These are phyloP conservation scores for Lachancea mirantina DNA, from an alignment of 805 yeast genomes.

Conservation along the genomic window DNA sequence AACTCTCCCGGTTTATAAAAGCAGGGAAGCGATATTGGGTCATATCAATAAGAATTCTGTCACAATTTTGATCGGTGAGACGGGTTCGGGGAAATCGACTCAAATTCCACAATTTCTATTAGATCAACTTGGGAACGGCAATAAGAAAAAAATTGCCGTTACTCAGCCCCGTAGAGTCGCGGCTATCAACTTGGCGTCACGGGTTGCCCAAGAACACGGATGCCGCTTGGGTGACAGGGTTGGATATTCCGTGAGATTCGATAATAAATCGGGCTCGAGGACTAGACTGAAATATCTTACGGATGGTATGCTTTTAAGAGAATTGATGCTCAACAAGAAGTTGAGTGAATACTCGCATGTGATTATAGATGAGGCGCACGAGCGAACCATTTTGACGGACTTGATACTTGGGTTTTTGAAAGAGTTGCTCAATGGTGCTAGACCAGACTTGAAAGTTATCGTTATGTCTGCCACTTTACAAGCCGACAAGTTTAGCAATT, in stretches of 20 bases:
- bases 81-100: conserved; percentile 97
- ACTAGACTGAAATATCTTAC: conserved; percentile 83
- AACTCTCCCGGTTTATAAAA: conserved; percentile 69
- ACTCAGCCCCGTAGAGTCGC: conserved; percentile 98
- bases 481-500: conserved; percentile 70
- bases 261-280: conserved; percentile 50
- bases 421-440: conserved; percentile 42
- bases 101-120: conserved; percentile 92
- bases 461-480: conserved; percentile 97
- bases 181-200: conserved; percentile 84
- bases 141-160: conserved; percentile 59
- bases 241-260: conserved; percentile 91
- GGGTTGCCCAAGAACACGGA: conserved; percentile 88
- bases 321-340: conserved; percentile 66
- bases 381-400: conserved; percentile 88
- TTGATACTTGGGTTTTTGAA: conserved; percentile 83
- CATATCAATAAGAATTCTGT: conserved; percentile 54
- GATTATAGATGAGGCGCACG: conserved; percentile 95
- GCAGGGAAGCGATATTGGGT: conserved; percentile 53
- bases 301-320: conserved; percentile 95
- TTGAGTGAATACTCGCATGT: conserved; percentile 65
- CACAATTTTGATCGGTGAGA: conserved; percentile 85
- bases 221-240: conserved; percentile 70
- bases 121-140: conserved; percentile 27
- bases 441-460: conserved; percentile 58